Base-by-base conservation (phyloP, 2,329 filamentous ascomycete genomes). In the Fusarium sp. region DNA sequence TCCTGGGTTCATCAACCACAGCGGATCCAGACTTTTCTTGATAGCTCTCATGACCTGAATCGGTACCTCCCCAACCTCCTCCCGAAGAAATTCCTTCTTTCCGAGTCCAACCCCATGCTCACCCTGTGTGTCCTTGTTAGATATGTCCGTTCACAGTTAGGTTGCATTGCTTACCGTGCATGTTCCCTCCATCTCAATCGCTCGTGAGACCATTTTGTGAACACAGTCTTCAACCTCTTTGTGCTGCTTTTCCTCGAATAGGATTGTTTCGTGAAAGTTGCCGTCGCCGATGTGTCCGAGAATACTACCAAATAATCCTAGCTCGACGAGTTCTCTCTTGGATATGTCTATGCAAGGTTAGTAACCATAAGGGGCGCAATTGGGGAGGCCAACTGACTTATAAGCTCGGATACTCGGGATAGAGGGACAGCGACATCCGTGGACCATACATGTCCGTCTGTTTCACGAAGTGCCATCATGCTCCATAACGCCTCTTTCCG, bases 211-310 rank as follows among this genome's bases (percentile, higher is more conserved):
- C 94, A 98, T 97, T 74, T 93, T 92, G 78, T 95, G 91, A 38
- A 97, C 94, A 69, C 93, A 94, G 59, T 86, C 87, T 79, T 96
- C 93, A 1, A 96, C 94, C 71, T 92, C 92, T 36, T 88, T 91
- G 64, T 88, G 88, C 81, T 97, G 92, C 31, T 86, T 89, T n/a
- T 89, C 88, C 81, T 96, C 90, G 80, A 97, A 98, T 82, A 97
- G 91, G 82, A 98, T 96, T 79, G 92, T 93, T 78, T 95, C 92
- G 81, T 98, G 95, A 84, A 98, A 98, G 82, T 97, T 98, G 31
- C 95, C 95, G 79, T 97, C 95, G 13, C 95, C 95, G 59, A 98
- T 92, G 78, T 98, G 95, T 6, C 95, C 95, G 5, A 98, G 85
- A 24, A 97, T 93, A 76, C 92, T 95, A 3, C 94, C 94, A 79